Evolutionary conservation across 1,284 basidiomycete species (phyloP).

Genomic region (Takashimella tepidaria): DNA sequence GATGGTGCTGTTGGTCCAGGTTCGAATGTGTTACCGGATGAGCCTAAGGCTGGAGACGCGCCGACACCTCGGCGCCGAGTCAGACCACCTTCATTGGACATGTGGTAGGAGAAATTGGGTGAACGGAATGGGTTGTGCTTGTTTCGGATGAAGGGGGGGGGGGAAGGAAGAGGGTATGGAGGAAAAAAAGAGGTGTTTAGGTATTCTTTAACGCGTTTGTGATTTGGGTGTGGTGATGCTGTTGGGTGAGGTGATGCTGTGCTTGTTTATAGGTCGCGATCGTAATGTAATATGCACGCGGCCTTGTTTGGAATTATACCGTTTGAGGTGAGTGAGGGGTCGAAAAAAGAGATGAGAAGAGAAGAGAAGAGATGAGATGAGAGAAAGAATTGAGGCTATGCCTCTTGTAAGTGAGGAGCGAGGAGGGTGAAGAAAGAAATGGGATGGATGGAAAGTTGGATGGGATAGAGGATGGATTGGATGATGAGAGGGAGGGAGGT

Average conservation of each 20-base stretch:
- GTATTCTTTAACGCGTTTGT: too few relatives aligned
- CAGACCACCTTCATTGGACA: constrained; percentile 43
- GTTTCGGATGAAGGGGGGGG: not conserved
- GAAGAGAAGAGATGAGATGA: not conserved
- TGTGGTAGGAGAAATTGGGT: constrained; percentile 11
- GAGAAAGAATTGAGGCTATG: not conserved
- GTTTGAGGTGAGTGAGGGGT: too few relatives aligned
- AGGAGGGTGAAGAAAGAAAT: constrained; percentile 6
- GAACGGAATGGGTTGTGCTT: too few relatives aligned
- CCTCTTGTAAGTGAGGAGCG: not conserved
- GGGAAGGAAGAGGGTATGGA: not conserved
- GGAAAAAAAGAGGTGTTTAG: too few relatives aligned
- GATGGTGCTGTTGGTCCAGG: constrained; percentile 10
- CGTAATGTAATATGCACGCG: too few relatives aligned
- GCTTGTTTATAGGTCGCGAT: too few relatives aligned
- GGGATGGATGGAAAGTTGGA: not conserved
- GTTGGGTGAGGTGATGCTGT: not conserved
- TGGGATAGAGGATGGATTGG: not conserved
- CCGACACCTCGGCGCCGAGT: constrained; percentile 45
- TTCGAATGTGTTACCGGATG: constrained; percentile 16
- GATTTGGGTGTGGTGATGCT: too few relatives aligned
- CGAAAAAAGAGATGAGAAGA: not conserved
- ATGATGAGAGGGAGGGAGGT: not conserved
- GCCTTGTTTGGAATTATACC: too few relatives aligned
- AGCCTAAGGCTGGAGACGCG: constrained; percentile 24